Conservation (phyloP, 169 alveolate genomes). For the Plasmodium cynomolgi region DNA sequence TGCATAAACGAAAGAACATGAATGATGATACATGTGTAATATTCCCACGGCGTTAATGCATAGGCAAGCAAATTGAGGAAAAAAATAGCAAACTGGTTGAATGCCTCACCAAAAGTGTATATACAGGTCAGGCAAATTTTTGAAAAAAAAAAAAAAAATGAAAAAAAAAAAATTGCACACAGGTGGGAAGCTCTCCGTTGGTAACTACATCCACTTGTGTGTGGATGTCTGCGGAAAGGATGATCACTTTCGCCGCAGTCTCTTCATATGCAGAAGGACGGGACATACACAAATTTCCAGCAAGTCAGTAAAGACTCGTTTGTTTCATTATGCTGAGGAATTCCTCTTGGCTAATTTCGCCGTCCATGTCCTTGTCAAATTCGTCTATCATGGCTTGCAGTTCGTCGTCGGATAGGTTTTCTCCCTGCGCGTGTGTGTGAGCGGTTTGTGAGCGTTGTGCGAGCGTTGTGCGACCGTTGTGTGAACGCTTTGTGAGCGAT, state of each 20-base stretch:
- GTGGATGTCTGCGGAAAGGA: background rate
- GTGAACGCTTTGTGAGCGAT: background rate
- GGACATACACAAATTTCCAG: background rate
- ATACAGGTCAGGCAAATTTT: slow-evolving; percentile 20
- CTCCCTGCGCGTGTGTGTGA: slow-evolving; percentile 87
- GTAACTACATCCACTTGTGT: background rate
- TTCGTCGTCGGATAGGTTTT: slow-evolving; percentile 96
- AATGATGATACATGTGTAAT: background rate
- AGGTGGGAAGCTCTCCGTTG: background rate
- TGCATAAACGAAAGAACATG: background rate
- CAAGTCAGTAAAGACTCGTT: slow-evolving; percentile 89
- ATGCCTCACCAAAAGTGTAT: background rate
- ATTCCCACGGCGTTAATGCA: background rate
- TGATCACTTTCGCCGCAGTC: background rate
- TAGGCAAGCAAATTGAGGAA: background rate
- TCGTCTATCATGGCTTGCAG: slow-evolving; percentile 98
- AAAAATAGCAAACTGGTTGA: background rate
- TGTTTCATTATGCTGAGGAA: slow-evolving; percentile 96
- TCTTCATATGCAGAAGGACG: background rate
- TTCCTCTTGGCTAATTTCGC: slow-evolving; percentile 95
- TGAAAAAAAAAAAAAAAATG: slow-evolving; percentile 46
- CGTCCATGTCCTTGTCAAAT: slow-evolving; percentile 98
- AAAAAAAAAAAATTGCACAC: background rate
- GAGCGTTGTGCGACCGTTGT: too few relatives aligned
- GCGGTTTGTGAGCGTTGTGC: background rate